Conservation (phyloP, 1,284 basidiomycete genomes). For the Pisolithus thermaeus region DNA sequence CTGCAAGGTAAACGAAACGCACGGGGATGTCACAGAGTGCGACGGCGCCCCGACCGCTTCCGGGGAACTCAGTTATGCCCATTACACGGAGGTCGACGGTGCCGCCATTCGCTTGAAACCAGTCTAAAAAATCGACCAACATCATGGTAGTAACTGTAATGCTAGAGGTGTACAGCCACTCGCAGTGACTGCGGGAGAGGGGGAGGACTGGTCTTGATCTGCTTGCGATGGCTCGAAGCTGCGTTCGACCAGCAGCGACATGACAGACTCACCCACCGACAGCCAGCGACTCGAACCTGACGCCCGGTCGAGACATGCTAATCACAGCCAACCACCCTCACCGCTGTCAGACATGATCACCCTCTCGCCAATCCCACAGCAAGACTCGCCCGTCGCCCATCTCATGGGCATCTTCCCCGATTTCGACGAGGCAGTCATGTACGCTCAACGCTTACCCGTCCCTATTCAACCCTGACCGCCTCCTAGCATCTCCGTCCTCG, state of each 20-base stretch:
- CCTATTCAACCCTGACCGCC: background rate
- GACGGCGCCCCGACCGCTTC: constrained; percentile 64
- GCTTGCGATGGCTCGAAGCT: too few relatives aligned
- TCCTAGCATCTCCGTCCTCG: constrained; percentile 55
- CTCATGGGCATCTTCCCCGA: constrained; percentile 74
- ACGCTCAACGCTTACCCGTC: constrained; percentile 19
- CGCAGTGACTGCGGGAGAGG: background rate
- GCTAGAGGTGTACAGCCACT: too few relatives aligned
- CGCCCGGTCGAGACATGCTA: too few relatives aligned
- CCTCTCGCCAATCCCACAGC: constrained; percentile 5
- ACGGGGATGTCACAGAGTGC: constrained; percentile 71
- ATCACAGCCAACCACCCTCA: background rate
- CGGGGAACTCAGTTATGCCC: constrained; percentile 47
- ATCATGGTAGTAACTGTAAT: too few relatives aligned
- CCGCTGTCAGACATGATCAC: constrained; percentile 1
- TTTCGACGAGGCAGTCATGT: constrained; percentile 67
- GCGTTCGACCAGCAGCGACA: too few relatives aligned
- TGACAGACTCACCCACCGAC: too few relatives aligned
- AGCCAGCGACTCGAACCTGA: too few relatives aligned
- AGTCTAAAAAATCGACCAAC: constrained; percentile 30
- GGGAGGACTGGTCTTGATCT: background rate
- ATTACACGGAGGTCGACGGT: constrained; percentile 37
- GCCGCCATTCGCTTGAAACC: constrained; percentile 42
- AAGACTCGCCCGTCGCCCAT: constrained; percentile 45
- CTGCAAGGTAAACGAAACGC: constrained; percentile 15